These are phyloP conservation scores for Scutellaria barbata DNA, from an alignment of 257 asterid genomes.

Conservation along the genomic window DNA sequence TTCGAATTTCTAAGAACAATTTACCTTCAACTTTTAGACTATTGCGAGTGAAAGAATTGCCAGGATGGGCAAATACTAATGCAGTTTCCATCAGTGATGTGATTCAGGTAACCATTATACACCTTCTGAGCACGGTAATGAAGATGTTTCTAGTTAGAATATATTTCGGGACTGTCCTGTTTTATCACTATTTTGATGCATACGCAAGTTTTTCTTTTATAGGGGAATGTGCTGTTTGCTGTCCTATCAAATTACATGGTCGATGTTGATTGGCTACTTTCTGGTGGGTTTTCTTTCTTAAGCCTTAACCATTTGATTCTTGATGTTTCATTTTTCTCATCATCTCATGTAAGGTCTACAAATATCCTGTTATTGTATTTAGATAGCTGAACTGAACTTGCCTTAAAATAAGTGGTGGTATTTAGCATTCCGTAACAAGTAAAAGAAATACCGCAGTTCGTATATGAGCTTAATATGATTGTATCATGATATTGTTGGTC, in stretches of 20 bases:
- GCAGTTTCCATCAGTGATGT: slow-evolving; percentile 86
- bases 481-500: slow-evolving; percentile 7
- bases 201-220: slow-evolving; percentile 28
- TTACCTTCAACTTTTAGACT: slow-evolving; percentile 68
- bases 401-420: slow-evolving; percentile 7
- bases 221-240: slow-evolving; percentile 84
- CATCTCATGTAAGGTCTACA: slow-evolving; percentile 15
- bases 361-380: not conserved
- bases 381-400: slow-evolving; percentile 1
- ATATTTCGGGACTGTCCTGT: slow-evolving; percentile 3
- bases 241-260: slow-evolving; percentile 95
- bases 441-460: not conserved
- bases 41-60: slow-evolving; percentile 75
- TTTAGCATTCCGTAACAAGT: not conserved
- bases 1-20: slow-evolving; percentile 56
- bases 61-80: slow-evolving; percentile 91
- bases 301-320: not conserved
- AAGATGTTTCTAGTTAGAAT: slow-evolving; percentile 20
- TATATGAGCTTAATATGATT: slow-evolving; percentile 32
- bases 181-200: slow-evolving; percentile 21
- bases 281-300: slow-evolving; percentile 58
- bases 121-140: not conserved
- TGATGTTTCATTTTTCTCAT: slow-evolving; percentile 17
- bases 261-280: slow-evolving; percentile 93
- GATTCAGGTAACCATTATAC: slow-evolving; percentile 58